Percentiles rank a stretch among this genome's conserved stretches.
Conservation (phyloP, 768 basidiomycete species). For the Sarcomyxa edulis region DNA sequence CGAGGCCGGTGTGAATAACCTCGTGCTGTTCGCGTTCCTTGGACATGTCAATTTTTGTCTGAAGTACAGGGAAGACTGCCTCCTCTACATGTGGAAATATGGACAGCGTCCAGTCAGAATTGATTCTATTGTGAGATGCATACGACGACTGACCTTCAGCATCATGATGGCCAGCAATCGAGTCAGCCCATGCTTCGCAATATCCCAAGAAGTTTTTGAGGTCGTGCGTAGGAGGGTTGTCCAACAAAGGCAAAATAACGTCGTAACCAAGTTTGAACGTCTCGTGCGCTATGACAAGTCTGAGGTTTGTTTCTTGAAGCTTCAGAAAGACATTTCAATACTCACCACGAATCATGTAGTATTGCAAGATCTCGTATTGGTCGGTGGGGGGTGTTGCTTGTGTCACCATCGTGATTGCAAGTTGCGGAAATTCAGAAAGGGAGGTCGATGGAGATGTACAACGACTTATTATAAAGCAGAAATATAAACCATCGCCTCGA, state of each 20-base stretch:
- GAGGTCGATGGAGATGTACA: no score
- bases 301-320: not conserved
- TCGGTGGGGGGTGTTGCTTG: no score
- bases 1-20: constrained; percentile 22
- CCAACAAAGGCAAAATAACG: constrained; percentile 27
- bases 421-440: no score
- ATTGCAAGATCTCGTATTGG: not conserved
- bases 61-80: constrained; percentile 30
- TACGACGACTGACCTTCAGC: constrained; percentile 23
- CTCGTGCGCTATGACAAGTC: constrained; percentile 22
- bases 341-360: constrained; percentile 2
- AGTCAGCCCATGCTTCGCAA: constrained; percentile 28
- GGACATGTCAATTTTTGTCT: constrained; percentile 30
- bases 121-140: no score
- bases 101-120: no score
- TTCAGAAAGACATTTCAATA: no score
- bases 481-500: no score
- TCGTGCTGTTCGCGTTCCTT: constrained; percentile 30
- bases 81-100: no score
- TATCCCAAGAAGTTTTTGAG: constrained; percentile 35
- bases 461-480: no score
- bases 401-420: not conserved
- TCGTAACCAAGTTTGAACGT: constrained; percentile 31
- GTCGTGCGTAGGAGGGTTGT: constrained; percentile 27
- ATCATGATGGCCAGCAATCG: constrained; percentile 29